phyloP scores from a whole-genome alignment of 306 rosid species.

The Comarum palustre region DNA sequence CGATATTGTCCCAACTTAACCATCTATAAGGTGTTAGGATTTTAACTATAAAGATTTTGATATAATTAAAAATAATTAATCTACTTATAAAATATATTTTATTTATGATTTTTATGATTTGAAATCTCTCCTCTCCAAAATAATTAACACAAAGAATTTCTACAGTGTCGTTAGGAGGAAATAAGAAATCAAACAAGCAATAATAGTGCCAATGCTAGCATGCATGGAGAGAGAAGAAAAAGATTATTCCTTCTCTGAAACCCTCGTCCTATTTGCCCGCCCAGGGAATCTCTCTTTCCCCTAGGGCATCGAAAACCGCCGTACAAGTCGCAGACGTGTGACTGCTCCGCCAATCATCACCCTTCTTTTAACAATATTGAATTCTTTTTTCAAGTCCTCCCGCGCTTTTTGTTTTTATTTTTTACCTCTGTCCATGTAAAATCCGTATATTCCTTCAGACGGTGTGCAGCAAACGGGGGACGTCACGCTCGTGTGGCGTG shows the following conservation, averaged over 20 bases:
- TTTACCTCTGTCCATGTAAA: too few species aligned
- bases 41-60: too few species aligned
- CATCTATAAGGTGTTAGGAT: too few species aligned
- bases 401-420: not conserved
- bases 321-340: slow-evolving; percentile 11
- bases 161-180: too few species aligned
- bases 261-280: not conserved
- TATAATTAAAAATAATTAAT: too few species aligned
- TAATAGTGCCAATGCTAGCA: too few species aligned
- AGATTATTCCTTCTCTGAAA: not conserved
- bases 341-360: slow-evolving; percentile 16
- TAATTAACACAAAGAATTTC: too few species aligned
- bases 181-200: too few species aligned
- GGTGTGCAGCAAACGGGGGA: not conserved
- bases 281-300: slow-evolving; percentile 12
- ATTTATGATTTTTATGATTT: too few species aligned
- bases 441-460: not conserved
- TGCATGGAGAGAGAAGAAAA: not conserved
- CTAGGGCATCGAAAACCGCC: slow-evolving; percentile 7
- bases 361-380: not conserved
- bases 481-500: not conserved
- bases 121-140: too few species aligned
- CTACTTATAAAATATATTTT: too few species aligned
- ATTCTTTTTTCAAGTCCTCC: slow-evolving; percentile 22
- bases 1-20: too few species aligned